Percentiles rank a stretch among this genome's conserved stretches.
Evolutionary conservation across 495 filamentous ascomycete species (phyloP).

Genomic region (Physcia stellaris): DNA sequence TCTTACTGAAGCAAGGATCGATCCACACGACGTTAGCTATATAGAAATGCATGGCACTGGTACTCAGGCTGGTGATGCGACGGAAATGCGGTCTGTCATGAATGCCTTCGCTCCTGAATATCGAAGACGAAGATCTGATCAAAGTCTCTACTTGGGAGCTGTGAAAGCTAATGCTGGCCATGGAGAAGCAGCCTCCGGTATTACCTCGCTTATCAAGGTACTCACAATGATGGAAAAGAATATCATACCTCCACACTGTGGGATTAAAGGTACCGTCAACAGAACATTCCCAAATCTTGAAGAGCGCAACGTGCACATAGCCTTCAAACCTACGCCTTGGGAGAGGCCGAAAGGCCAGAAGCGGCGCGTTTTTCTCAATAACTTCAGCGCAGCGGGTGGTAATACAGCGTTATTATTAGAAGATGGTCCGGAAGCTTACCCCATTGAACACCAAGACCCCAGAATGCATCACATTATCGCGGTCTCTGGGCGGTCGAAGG

Average conservation of each 20-base stretch:
- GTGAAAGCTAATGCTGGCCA: slow-evolving; percentile 48
- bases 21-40: slow-evolving; percentile 34
- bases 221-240: slow-evolving; percentile 22
- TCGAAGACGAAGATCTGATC: slow-evolving; percentile 33
- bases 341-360: slow-evolving; percentile 10
- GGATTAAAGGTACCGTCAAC: slow-evolving; percentile 33
- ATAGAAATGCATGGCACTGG: slow-evolving; percentile 39
- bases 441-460: slow-evolving; percentile 1
- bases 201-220: slow-evolving; percentile 22
- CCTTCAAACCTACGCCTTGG: slow-evolving; percentile 17
- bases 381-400: slow-evolving; percentile 26
- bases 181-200: slow-evolving; percentile 24
- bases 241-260: slow-evolving; percentile 24
- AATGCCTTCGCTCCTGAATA: slow-evolving; percentile 17
- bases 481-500: slow-evolving; percentile 17
- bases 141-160: slow-evolving; percentile 53
- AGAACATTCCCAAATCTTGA: slow-evolving; percentile 17
- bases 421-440: slow-evolving; percentile 7
- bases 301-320: slow-evolving; percentile 22
- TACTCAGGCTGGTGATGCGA: slow-evolving; percentile 27
- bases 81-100: slow-evolving; percentile 20
- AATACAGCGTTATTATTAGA: slow-evolving; percentile 22
- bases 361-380: slow-evolving; percentile 21
- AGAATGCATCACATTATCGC: slow-evolving; percentile 17
- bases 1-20: slow-evolving; percentile 28